Percentiles rank a stretch among this genome's conserved stretches.
Conservation (phyloP, 139 green algal genomes). For the Micractinium sp. region DNA sequence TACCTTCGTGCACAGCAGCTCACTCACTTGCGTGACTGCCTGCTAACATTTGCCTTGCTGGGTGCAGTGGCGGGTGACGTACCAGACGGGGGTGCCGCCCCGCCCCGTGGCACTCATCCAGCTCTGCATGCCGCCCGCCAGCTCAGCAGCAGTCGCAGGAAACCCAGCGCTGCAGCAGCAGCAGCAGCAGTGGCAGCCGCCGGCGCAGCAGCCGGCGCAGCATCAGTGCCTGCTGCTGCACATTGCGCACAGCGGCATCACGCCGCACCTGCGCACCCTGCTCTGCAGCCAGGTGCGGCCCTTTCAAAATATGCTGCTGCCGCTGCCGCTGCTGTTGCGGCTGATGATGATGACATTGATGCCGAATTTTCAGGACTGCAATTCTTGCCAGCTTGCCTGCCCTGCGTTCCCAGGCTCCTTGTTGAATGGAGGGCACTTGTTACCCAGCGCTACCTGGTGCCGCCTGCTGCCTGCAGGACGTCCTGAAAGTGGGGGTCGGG, state of each 20-base stretch:
- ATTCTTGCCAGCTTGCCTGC: not conserved
- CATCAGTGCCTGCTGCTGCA: conserved; percentile 53
- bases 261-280: conserved; percentile 37
- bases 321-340: too few relatives aligned
- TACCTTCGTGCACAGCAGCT: conserved; percentile 17
- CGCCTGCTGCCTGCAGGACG: conserved; percentile 28
- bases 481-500: conserved; percentile 59
- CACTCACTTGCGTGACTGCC: not conserved
- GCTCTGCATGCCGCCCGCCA: conserved; percentile 28
- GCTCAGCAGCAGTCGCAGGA: not conserved
- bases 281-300: conserved; percentile 30
- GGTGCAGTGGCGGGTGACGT: conserved; percentile 42
- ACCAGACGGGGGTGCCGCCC: conserved; percentile 26
- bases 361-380: not conserved
- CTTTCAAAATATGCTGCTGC: too few relatives aligned
- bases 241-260: conserved; percentile 39
- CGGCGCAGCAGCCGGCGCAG: conserved; percentile 7
- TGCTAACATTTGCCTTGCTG: not conserved
- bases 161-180: not conserved
- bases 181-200: not conserved
- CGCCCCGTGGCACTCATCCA: conserved; percentile 43
- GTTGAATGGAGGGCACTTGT: too few relatives aligned
- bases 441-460: too few relatives aligned
- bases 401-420: not conserved
- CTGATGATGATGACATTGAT: too few relatives aligned